Evolutionary conservation across 2,329 filamentous ascomycete species (phyloP), one percentile per base, ranked within the genome.

Genomic region (Ambrosiella xylebori): DNA sequence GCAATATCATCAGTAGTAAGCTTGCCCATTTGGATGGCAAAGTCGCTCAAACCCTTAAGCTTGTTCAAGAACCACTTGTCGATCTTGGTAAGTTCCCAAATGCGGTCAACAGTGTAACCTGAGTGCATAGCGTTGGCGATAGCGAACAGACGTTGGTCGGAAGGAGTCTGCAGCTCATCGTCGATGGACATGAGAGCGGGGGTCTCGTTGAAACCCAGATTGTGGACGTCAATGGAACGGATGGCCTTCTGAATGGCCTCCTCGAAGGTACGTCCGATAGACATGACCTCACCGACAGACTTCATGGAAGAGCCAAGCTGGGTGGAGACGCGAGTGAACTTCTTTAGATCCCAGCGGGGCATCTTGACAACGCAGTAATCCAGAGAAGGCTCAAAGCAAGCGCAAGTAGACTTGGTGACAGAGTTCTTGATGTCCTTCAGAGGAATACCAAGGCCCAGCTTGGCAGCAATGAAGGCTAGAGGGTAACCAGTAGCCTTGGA

Each of bases 291-390:
- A 67, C 93, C 93, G 57, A 98, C 90, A 79, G 88, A 95, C 84
- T 97, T 98, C 93, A 98, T 98, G 11, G 91, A 95, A 2, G 93
- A 97, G 37, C 90, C 91, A 27, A 98, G 84, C 67, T 94, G 85
- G 1, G 90, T 97, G 3, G 91, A 97, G 19, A 97, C 93, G 64
- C 93, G 84, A 36, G 88, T 95, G 72, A 98, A 98, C 74, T 98
- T 98, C 78, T 97, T 97, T 67, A 98, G 73, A 73, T 98, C 93
- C 93, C 93, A 98, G 65, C 93, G 81, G 52, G 93, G 93, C 75
- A 98, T 97, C 80, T 98, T 98, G 65, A 97, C 91, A 15, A 97
- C 93, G 56, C 94, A 88, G 69, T 98, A 98, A 71, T 98, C 93
- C 12, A 98, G 82, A 12, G 93, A 97, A 27, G 93, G 93, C 74